Conservation (phyloP, 2,329 filamentous ascomycete species). For the Simplicillium sp. region DNA sequence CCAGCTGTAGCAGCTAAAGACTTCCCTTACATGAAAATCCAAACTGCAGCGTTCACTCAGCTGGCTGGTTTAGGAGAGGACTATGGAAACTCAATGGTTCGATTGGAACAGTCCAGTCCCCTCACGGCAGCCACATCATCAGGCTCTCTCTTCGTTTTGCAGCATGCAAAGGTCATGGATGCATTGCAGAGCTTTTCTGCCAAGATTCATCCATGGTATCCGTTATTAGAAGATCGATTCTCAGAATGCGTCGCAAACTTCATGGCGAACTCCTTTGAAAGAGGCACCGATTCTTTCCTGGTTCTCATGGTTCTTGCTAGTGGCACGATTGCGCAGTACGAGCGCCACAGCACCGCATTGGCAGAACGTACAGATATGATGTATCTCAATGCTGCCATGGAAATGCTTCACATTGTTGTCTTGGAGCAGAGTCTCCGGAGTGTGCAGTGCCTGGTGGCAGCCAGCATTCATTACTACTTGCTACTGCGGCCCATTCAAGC, state of each 20-base stretch:
- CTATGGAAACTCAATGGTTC: slow-evolving; percentile 1
- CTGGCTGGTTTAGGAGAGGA: slow-evolving; percentile 3
- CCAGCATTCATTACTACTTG: slow-evolving; percentile 17
- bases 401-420: slow-evolving; percentile 12
- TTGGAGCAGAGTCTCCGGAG: slow-evolving; percentile 13
- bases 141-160: slow-evolving; percentile 8
- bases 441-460: slow-evolving; percentile 15
- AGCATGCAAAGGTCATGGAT: slow-evolving; percentile 11
- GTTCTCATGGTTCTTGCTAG: slow-evolving; percentile 17
- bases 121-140: not conserved
- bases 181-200: slow-evolving; percentile 14
- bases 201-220: slow-evolving; percentile 17
- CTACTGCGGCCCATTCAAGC: slow-evolving; percentile 17
- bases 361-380: slow-evolving; percentile 7
- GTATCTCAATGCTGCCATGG: slow-evolving; percentile 12
- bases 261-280: slow-evolving; percentile 11
- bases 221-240: slow-evolving; percentile 14
- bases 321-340: slow-evolving; percentile 11
- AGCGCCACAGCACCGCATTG: slow-evolving; percentile 5
- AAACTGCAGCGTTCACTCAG: slow-evolving; percentile 2
- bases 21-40: slow-evolving; percentile 6
- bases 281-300: slow-evolving; percentile 13
- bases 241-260: slow-evolving; percentile 11
- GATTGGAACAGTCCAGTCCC: slow-evolving; percentile 1
- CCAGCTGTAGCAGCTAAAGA: not conserved